Percentiles rank a stretch among this genome's conserved stretches.
Conservation (phyloP, 768 basidiomycete species). For the Fomitopsis pulvina region DNA sequence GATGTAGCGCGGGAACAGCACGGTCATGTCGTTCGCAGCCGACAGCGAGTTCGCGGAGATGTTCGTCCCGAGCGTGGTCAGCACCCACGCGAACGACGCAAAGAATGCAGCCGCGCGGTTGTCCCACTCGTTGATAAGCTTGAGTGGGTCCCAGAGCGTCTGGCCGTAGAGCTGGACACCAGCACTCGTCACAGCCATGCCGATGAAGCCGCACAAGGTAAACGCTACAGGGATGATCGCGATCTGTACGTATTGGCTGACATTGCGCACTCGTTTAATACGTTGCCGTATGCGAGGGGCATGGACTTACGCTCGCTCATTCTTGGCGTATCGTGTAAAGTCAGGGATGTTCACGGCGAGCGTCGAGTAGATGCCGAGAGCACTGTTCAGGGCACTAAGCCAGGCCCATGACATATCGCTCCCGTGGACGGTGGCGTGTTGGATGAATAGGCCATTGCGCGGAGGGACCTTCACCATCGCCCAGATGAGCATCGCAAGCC, state of each 20-base stretch:
- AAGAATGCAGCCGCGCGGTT: conserved; percentile 87
- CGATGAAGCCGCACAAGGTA: conserved; percentile 70
- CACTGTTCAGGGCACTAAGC: conserved; percentile 71
- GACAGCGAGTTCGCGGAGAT: conserved; percentile 67
- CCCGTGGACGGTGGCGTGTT: conserved; percentile 46
- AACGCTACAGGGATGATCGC: conserved; percentile 73
- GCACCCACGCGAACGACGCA: conserved; percentile 62
- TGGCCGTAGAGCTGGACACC: conserved; percentile 65
- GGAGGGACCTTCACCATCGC: conserved; percentile 63
- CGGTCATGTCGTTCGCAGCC: conserved; percentile 83
- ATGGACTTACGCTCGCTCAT: conserved; percentile 6
- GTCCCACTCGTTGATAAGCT: conserved; percentile 74
- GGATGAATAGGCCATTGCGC: conserved; percentile 48
- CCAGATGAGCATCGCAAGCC: conserved; percentile 70
- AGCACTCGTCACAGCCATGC: conserved; percentile 76
- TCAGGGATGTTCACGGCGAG: conserved; percentile 80
- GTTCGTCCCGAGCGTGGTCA: conserved; percentile 68
- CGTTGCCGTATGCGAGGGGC: not conserved
- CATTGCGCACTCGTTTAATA: not conserved
- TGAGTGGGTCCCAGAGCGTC: conserved; percentile 67
- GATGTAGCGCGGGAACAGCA: conserved; percentile 68
- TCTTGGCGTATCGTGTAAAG: conserved; percentile 44
- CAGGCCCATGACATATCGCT: conserved; percentile 67
- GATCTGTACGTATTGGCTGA: conserved; percentile 67
- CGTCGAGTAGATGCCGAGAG: conserved; percentile 68